Percentiles rank a stretch among this genome's conserved stretches.
Conservation (phyloP, 78 protist genomes). For the slime mould (Dictyostelium discoideum) region DNA sequence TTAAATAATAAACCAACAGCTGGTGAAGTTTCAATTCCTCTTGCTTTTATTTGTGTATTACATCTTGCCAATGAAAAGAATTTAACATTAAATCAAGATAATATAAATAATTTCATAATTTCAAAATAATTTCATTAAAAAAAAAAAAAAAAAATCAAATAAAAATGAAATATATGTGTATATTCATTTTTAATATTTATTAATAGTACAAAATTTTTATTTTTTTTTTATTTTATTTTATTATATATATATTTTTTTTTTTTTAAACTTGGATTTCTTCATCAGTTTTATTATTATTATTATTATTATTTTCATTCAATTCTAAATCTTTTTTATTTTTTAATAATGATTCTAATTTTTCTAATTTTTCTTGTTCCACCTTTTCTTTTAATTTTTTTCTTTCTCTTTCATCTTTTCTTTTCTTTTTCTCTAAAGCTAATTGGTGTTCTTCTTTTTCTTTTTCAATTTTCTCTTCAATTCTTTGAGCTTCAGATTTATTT, state of each 20-base stretch:
- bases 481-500: neutral
- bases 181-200: neutral
- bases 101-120: conserved; percentile 27
- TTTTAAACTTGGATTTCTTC: neutral
- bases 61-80: conserved; percentile 96
- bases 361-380: neutral
- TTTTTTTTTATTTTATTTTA: too few relatives aligned
- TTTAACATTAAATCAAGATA: conserved; percentile 40
- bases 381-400: conserved; percentile 15
- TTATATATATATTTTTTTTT: too few relatives aligned
- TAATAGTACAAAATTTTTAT: neutral
- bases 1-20: conserved; percentile 19
- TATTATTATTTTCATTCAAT: neutral
- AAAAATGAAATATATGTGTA: neutral
- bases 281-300: neutral
- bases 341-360: neutral
- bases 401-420: conserved; percentile 63
- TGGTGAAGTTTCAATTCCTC: conserved; percentile 77
- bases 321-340: neutral
- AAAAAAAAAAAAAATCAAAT: neutral
- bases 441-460: conserved; percentile 10
- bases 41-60: conserved; percentile 94
- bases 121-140: neutral
- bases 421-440: conserved; percentile 23
- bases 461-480: conserved; percentile 4